phyloP scores from a whole-genome alignment of 768 basidiomycete genomes.

The Pleurotus salmoneostramineus region DNA sequence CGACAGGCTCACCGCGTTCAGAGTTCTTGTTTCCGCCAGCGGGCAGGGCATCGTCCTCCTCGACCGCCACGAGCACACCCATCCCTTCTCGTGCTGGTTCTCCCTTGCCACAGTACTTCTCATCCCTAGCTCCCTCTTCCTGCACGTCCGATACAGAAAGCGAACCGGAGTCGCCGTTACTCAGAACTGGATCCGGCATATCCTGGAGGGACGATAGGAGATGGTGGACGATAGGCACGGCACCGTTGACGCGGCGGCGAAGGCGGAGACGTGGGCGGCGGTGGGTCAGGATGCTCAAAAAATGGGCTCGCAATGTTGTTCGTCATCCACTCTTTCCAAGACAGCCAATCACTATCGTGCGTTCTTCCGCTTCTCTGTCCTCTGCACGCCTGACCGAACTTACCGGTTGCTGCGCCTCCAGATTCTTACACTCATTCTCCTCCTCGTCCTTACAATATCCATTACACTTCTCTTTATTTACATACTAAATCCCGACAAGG shows the following conservation, averaged over 20 bases:
- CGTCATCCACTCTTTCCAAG: conserved; percentile 76
- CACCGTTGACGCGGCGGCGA: conserved; percentile 29
- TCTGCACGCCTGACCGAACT: conserved; percentile 7
- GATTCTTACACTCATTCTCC: conserved; percentile 70
- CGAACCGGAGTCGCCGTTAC: conserved; percentile 50
- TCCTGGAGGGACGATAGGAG: conserved; percentile 43
- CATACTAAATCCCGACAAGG: conserved; percentile 94
- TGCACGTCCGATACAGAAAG: conserved; percentile 61
- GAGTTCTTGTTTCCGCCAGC: conserved; percentile 30
- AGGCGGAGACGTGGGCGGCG: conserved; percentile 48
- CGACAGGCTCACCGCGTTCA: conserved; percentile 13
- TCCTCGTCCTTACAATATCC: conserved; percentile 77
- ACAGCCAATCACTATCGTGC: conserved; percentile 77
- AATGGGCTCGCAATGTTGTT: conserved; percentile 51
- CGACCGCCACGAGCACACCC: conserved; percentile 46
- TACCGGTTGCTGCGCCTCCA: conserved; percentile 18
- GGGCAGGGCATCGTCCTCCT: conserved; percentile 25
- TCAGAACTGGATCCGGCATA: conserved; percentile 27
- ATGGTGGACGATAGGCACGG: conserved; percentile 47
- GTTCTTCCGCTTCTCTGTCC: conserved; percentile 22
- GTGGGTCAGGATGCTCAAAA: conserved; percentile 46
- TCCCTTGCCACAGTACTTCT: conserved; percentile 52
- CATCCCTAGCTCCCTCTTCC: conserved; percentile 40
- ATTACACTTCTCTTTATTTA: conserved; percentile 88
- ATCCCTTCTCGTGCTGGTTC: conserved; percentile 60